Conservation (phyloP, 106 monocot genomes). For the Triglochin maritima region DNA sequence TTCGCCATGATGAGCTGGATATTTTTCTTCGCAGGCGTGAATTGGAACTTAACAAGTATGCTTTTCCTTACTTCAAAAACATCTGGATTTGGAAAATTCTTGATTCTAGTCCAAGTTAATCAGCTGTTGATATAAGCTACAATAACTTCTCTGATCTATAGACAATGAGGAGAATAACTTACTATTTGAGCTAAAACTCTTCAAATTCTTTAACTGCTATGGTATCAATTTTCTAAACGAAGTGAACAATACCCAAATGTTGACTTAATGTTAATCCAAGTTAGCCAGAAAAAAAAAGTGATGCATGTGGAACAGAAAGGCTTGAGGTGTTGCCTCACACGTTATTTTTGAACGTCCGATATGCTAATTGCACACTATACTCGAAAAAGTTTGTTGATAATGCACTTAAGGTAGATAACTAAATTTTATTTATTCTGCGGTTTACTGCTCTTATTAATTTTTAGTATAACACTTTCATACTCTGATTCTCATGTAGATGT, state of each 20-base stretch:
- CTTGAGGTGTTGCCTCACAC: no score
- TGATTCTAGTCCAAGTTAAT: no score
- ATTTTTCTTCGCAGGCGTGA: slow-evolving; percentile 33
- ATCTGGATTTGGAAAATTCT: no score
- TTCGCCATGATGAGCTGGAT: slow-evolving; percentile 26
- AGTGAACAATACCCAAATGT: no score
- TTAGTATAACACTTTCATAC: neutral
- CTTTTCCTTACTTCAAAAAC: neutral
- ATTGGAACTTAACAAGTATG: slow-evolving; percentile 54
- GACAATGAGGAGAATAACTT: neutral
- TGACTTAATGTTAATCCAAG: no score
- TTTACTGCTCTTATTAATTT: neutral
- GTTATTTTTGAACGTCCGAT: no score
- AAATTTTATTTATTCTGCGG: neutral
- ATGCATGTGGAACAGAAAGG: no score
- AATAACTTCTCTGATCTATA: neutral
- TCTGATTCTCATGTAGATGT: slow-evolving; percentile 18
- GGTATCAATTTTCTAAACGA: no score
- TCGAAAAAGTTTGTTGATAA: neutral
- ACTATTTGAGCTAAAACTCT: no score
- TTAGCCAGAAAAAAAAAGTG: no score
- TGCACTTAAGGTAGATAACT: neutral
- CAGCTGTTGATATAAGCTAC: no score
- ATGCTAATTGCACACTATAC: neutral
- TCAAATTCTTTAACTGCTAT: no score